Percentiles rank a stretch among this genome's conserved stretches.
Conservation (phyloP, 805 yeast genomes). For the Candida fluviatilis region DNA sequence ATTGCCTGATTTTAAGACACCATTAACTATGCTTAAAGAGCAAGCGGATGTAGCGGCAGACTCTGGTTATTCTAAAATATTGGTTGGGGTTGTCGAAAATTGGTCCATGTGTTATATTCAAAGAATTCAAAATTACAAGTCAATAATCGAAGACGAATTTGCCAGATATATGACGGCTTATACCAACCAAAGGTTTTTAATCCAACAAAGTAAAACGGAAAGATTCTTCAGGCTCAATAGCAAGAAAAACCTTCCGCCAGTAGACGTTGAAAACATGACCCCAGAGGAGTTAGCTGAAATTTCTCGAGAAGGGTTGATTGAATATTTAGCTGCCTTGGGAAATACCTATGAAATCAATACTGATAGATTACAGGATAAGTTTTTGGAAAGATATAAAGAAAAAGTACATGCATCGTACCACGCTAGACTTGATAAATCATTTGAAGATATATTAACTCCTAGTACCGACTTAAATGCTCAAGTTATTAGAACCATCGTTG, state of each 20-base stretch:
- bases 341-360: slow-evolving; percentile 82
- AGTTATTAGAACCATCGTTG: slow-evolving; percentile 63
- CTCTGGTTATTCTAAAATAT: slow-evolving; percentile 73
- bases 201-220: slow-evolving; percentile 42
- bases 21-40: slow-evolving; percentile 81
- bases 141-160: slow-evolving; percentile 44
- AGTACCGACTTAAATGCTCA: slow-evolving; percentile 79
- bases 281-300: slow-evolving; percentile 33
- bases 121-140: slow-evolving; percentile 62
- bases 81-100: slow-evolving; percentile 72
- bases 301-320: slow-evolving; percentile 66
- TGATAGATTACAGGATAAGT: slow-evolving; percentile 58
- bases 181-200: slow-evolving; percentile 33
- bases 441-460: slow-evolving; percentile 46
- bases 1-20: slow-evolving; percentile 72
- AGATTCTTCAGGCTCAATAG: slow-evolving; percentile 26
- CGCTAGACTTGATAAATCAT: slow-evolving; percentile 28
- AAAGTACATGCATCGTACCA: slow-evolving; percentile 49
- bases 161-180: slow-evolving; percentile 39
- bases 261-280: slow-evolving; percentile 37
- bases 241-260: slow-evolving; percentile 9
- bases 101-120: slow-evolving; percentile 58
- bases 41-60: slow-evolving; percentile 87
- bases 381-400: slow-evolving; percentile 58
- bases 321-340: slow-evolving; percentile 76